Base-by-base conservation (phyloP, 352 stramenopile genomes). In the Phytophthora palmivora region DNA sequence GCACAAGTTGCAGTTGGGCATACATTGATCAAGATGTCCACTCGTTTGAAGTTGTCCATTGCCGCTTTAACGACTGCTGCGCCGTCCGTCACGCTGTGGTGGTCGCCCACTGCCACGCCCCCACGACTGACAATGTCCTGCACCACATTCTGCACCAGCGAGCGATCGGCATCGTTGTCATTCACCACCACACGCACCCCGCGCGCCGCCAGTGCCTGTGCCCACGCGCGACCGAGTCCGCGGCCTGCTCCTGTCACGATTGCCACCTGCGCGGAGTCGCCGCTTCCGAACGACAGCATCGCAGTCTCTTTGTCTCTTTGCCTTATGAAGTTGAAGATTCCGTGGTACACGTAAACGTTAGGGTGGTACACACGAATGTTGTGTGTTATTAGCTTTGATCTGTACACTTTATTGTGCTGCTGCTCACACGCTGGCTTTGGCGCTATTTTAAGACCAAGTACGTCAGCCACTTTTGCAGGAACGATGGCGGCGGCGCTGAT, bases 1-100 rank as follows among this genome's bases (percentile, higher is more conserved):
- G 53, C 19, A 0, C 37, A 48, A 61, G 46, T 32, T 55, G 46
- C 43, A 1, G 41, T 15, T 33, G 6, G n/a, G 43, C 72, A 52
- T 70, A 89, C 79, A 61, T 91, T 91, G 58, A 91, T 88, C 57
- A 91, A 76, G 64, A 91, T 91, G 53, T 91, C 80, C 24, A 91
- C 55, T 30, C 81, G 72, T 6, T 75, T 54, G 49, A 82, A 91
- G 32, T 46, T 49, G 30, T 85, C 65, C 51, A 88, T 43, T 4
- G 74, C 76, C 2, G 58, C 77, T 51, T 76, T 68, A 2, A 84
- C 77, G 28, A 88, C 76, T 34, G 69, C 69, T 0, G 32, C 66
- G 30, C 79, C 82, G 5, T 90, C 65, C 46, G 67, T 74, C 14
- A 87, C 79, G 45, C 64, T 76, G 63, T 87, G 52, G 64, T 79